Base-by-base conservation (phyloP, 139 green algal genomes). In the Chlamydomonas sphaeroides region DNA sequence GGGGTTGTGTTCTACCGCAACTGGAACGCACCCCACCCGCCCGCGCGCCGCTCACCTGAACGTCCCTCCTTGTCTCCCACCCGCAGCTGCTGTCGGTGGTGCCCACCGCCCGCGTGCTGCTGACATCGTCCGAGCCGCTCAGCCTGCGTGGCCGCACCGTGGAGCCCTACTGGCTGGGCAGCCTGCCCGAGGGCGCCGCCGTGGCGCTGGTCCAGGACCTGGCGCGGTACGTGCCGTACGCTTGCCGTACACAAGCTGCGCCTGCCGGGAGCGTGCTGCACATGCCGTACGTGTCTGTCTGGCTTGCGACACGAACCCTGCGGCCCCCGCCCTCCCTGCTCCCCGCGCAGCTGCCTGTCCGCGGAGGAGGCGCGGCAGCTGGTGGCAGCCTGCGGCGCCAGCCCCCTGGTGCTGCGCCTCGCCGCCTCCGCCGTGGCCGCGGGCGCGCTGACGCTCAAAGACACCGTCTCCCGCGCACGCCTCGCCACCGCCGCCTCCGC, bases 321-420 rank as follows among this genome's bases (percentile, higher is more conserved):
- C n/a, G n/a, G 25, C 56, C 2, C 65, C 65, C 17, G 35, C 65
- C 65, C 65, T 7, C 5, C 65, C 65, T 35, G 5, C 66, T 11
- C 38, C 1, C 38, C 28, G n/a, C n/a, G n/a, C 72, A 79, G 73
- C 26, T 80, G 73, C 39, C 73, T 80, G 18, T 62, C 6, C n/a
- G 17, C n/a, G 62, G 76, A 83, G 21, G 76, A 83, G 45, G 76
- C 76, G 6, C n/a, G 62, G 26, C 42, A 63, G 62, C 76, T 83
- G 45, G 76, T 56, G n/a, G 5, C 33, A 1, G 61, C 76, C 2
- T 73, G 63, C 62, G 61, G 76, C 48, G 28, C n/a, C 32, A 56
- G 6, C 17, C 62, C 76, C 7, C 62, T 83, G 18, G 41, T 56
- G 2, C 76, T 83, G 32, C 76, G 76, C 7, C n/a, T 83, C 23